These are phyloP conservation scores for Paspalum notatum DNA, from an alignment of 176 grass and related monocot genomes.

Conservation along the genomic window DNA sequence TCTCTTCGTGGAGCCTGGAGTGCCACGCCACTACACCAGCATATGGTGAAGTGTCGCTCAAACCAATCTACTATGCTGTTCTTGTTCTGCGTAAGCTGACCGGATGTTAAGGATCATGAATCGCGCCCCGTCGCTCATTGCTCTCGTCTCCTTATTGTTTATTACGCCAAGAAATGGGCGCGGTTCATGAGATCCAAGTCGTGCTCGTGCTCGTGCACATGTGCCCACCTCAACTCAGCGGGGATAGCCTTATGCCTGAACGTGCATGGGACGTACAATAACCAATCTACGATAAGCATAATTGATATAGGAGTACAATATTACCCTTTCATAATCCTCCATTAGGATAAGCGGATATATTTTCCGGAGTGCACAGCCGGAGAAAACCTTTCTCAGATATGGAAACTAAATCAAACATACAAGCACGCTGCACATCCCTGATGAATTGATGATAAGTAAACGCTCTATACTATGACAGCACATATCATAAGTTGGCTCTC, in stretches of 20 bases:
- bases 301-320: not conserved
- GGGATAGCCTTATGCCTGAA: not conserved
- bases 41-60: not conserved
- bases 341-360: not conserved
- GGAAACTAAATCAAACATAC: not conserved
- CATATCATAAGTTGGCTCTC: not conserved
- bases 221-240: not conserved
- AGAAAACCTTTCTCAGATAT: slow-evolving; percentile 15
- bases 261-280: not conserved
- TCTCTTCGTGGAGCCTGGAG: not conserved
- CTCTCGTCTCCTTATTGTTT: not conserved
- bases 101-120: not conserved
- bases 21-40: not conserved
- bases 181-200: not conserved
- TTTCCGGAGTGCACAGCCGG: slow-evolving; percentile 6
- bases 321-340: not conserved
- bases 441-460: slow-evolving; percentile 16
- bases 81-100: not conserved
- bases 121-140: not conserved
- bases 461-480: not conserved
- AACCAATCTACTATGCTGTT: not conserved
- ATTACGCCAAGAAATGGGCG: not conserved
- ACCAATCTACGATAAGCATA: not conserved
- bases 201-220: not conserved
- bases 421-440: not conserved